phyloP scores from a whole-genome alignment of 2,329 filamentous ascomycete species.

The Arachnomyces sp. region DNA sequence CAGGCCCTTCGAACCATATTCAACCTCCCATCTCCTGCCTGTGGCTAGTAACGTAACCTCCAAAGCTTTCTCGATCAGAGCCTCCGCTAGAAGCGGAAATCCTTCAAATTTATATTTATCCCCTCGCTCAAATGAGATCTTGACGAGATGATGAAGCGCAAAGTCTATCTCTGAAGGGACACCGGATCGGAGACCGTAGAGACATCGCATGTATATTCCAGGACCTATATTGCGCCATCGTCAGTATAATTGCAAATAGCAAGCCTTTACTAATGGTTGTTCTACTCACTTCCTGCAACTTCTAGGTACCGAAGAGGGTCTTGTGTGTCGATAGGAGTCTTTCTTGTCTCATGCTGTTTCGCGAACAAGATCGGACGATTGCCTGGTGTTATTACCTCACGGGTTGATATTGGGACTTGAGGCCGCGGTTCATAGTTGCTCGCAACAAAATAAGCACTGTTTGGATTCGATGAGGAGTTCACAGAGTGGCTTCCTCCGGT shows the following conservation, averaged over 20 bases:
- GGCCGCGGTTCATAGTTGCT: slow-evolving; percentile 33
- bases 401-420: slow-evolving; percentile 33
- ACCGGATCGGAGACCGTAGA: slow-evolving; percentile 73
- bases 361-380: slow-evolving; percentile 34
- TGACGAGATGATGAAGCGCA: slow-evolving; percentile 84
- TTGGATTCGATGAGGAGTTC: slow-evolving; percentile 24
- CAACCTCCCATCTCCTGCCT: slow-evolving; percentile 71
- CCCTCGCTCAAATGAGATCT: slow-evolving; percentile 88
- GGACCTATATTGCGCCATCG: slow-evolving; percentile 26
- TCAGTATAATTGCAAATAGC: not conserved
- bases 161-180: slow-evolving; percentile 82
- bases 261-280: too few relatives aligned
- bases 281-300: slow-evolving; percentile 28
- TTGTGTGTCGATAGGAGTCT: slow-evolving; percentile 27
- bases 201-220: slow-evolving; percentile 80
- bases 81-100: slow-evolving; percentile 81
- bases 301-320: slow-evolving; percentile 30
- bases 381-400: slow-evolving; percentile 36
- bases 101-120: slow-evolving; percentile 95
- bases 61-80: slow-evolving; percentile 75
- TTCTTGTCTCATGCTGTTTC: slow-evolving; percentile 19
- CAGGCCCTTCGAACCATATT: slow-evolving; percentile 56
- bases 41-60: slow-evolving; percentile 72
- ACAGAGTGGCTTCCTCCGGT: slow-evolving; percentile 3
- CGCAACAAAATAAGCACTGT: slow-evolving; percentile 22